Evolutionary conservation across 768 basidiomycete species (phyloP).

Genomic region (Kwoniella newhampshirensis): DNA sequence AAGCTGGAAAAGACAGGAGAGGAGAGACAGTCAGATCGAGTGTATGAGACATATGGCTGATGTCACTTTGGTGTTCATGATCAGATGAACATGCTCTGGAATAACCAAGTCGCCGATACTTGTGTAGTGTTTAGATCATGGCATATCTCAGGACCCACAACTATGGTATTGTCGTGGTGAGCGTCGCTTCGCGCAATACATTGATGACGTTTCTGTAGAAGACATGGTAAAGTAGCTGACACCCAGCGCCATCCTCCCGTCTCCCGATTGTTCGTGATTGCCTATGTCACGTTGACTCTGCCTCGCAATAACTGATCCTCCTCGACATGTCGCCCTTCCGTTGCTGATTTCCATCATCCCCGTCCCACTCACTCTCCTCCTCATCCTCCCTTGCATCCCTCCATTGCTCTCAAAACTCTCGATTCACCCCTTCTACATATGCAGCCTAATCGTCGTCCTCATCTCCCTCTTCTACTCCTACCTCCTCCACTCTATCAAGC

Average conservation of each 20-base stretch:
- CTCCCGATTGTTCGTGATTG: too few relatives aligned
- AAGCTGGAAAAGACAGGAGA: too few relatives aligned
- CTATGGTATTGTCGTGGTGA: slow-evolving; percentile 51
- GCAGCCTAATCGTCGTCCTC: slow-evolving; percentile 35
- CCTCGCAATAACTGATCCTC: too few relatives aligned
- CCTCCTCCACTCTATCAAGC: slow-evolving; percentile 34
- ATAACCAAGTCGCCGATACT: slow-evolving; percentile 37
- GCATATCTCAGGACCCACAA: slow-evolving; percentile 43
- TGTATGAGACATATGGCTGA: too few relatives aligned
- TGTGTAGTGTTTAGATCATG: slow-evolving; percentile 52
- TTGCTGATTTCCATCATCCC: not conserved
- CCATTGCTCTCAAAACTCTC: not conserved
- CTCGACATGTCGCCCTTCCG: too few relatives aligned
- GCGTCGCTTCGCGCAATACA: too few relatives aligned
- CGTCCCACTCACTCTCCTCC: not conserved
- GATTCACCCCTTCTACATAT: not conserved
- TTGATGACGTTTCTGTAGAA: too few relatives aligned
- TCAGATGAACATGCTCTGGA: slow-evolving; percentile 53
- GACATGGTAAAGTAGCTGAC: too few relatives aligned
- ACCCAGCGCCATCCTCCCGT: too few relatives aligned
- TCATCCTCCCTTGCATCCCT: not conserved
- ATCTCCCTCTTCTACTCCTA: slow-evolving; percentile 45
- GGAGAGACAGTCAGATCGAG: too few relatives aligned
- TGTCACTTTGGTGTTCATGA: not conserved
- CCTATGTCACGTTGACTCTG: too few relatives aligned